Base-by-base conservation (phyloP, 495 filamentous ascomycete genomes). In the Neurospora tetraspora region DNA sequence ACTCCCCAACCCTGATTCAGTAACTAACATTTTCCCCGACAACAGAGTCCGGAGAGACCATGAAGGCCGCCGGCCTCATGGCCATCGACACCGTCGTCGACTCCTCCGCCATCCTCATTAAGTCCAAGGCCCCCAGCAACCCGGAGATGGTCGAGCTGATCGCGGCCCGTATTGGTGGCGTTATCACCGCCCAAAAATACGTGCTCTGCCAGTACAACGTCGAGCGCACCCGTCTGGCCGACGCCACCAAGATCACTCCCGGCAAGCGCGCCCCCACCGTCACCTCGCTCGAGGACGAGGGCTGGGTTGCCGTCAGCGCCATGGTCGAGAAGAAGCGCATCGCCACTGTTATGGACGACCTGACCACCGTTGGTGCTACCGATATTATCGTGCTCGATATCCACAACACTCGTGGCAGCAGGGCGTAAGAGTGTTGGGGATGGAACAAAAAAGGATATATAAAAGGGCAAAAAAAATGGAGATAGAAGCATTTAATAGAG, bases 201-300 rank as follows among this genome's bases (percentile, higher is more conserved):
- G 92, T 98, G 39, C 87, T 98, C 68, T 98, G 96, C 84, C 94
- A 96, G 80, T 99, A 98, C 87, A 99, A 99, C 82, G 89, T 98
- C 59, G 85, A 89, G 69, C 90, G 94, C 31, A 69, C 80, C 39
- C 85, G 88, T 71, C 88, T 99, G 39, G 76, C 86, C 1, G 83
- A 80, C 12, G 94, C 90, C n/a, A 89, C 85, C 40, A 87, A 86
- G 75, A 92, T 98, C 81, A 98, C 96, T 0, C 96, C 96, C 1
- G 96, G 96, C 71, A 97, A 97, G 84, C 91, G 96, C 71, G 96
- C 96, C 14, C 94, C 96, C 3, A 97, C 94, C 7, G 87, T 98
- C 77, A 98, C 90, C 18, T 85, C 91, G 6, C 86, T 99, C 5
- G 96, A 97, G 73, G 92, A 92, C 80, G 89, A 92, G 69, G 91